These are phyloP conservation scores for Penicillium daleae DNA, from an alignment of 495 filamentous ascomycete species.

Conservation along the genomic window DNA sequence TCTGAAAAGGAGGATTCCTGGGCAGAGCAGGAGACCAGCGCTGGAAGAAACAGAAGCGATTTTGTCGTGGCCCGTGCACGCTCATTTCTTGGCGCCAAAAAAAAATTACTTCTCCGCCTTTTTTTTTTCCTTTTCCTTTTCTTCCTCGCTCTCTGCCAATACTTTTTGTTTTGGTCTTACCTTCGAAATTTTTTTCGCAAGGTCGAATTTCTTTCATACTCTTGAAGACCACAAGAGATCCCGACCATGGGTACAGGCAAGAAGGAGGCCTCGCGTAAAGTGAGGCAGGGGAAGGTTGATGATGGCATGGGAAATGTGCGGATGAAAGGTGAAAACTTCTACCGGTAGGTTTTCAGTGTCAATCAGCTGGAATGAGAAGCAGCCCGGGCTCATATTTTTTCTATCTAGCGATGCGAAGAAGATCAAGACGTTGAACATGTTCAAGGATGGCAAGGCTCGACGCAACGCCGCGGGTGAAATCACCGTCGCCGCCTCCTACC, in stretches of 20 bases:
- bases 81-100: constrained; percentile 44
- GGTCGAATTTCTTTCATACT: constrained; percentile 21
- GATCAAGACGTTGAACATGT: constrained; percentile 81
- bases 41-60: constrained; percentile 49
- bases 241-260: constrained; percentile 88
- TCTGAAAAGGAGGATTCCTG: constrained; percentile 18
- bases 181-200: constrained; percentile 34
- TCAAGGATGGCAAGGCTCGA: constrained; percentile 78
- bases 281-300: constrained; percentile 76
- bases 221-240: constrained; percentile 23
- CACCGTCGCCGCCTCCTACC: constrained; percentile 82
- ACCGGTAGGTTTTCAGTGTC: constrained; percentile 56
- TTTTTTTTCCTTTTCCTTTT: constrained; percentile 34
- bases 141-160: constrained; percentile 44
- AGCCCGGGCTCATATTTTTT: constrained; percentile 20
- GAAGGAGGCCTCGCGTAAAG: constrained; percentile 83
- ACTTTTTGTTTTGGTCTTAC: constrained; percentile 36
- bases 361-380: background rate
- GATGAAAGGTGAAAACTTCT: constrained; percentile 95
- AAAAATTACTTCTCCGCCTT: constrained; percentile 37
- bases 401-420: constrained; percentile 74
- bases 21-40: constrained; percentile 21
- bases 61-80: constrained; percentile 50
- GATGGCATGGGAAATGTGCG: constrained; percentile 91
- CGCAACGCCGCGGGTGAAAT: constrained; percentile 78